Evolutionary conservation across 306 rosid genomes (phyloP).

Genomic region (Quercus alba): DNA sequence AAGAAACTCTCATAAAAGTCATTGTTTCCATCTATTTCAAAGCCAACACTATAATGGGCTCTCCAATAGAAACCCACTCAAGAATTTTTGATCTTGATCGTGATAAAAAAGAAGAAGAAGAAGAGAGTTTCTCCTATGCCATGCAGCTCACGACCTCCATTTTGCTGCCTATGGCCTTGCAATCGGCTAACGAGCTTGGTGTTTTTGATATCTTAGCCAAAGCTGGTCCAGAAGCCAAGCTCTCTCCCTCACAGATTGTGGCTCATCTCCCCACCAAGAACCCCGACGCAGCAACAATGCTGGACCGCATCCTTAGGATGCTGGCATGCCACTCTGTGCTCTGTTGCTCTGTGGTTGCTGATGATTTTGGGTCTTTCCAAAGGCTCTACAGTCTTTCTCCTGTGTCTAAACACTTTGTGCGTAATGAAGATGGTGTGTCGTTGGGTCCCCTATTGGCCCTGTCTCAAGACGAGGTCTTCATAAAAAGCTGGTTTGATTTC

Average conservation of each 20-base stretch:
- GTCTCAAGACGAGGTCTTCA: slow-evolving; percentile 19
- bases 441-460: not conserved
- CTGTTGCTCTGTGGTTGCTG: too few species aligned
- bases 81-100: not conserved
- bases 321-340: too few species aligned
- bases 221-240: not conserved
- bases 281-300: too few species aligned
- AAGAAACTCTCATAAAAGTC: too few species aligned
- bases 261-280: not conserved
- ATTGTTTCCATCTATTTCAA: too few species aligned
- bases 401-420: too few species aligned
- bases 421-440: slow-evolving; percentile 17
- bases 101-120: not conserved
- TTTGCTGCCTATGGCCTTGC: not conserved
- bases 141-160: not conserved
- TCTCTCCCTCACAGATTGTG: not conserved
- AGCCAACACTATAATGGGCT: not conserved
- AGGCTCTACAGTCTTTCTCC: too few species aligned
- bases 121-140: not conserved
- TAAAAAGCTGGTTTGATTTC: slow-evolving; percentile 19
- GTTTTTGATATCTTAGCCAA: not conserved
- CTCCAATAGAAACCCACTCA: not conserved
- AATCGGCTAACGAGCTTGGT: not conserved
- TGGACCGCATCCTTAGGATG: too few species aligned
- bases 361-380: too few species aligned